phyloP scores from a whole-genome alignment of 257 asterid species.

The Anisodus acutangulus region DNA sequence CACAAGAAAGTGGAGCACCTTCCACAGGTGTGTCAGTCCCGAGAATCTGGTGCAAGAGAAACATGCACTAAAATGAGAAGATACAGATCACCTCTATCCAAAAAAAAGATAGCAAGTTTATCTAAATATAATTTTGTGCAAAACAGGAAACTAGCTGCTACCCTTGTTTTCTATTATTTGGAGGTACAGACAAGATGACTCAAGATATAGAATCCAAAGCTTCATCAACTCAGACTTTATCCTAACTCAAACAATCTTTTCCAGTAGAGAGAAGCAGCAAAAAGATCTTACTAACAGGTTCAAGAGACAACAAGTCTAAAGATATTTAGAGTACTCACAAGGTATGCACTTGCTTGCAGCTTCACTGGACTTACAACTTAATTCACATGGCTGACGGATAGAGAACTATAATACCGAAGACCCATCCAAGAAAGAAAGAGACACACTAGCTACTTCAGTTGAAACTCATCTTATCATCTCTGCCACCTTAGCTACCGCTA shows the following conservation, averaged over 20 bases:
- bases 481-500: background rate
- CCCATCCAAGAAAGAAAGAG: background rate
- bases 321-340: too few relatives aligned
- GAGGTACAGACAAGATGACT: background rate
- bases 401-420: background rate
- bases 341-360: background rate
- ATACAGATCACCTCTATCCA: background rate
- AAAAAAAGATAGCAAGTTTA: background rate
- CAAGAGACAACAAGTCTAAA: too few relatives aligned
- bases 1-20: conserved; percentile 44
- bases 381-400: background rate
- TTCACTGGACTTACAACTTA: background rate
- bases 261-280: background rate
- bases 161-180: background rate
- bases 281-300: background rate
- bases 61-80: background rate
- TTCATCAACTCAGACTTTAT: background rate
- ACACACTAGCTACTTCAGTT: background rate
- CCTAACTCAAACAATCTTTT: background rate
- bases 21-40: conserved; percentile 52
- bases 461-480: background rate
- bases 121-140: background rate
- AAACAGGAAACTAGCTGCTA: background rate
- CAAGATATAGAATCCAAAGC: background rate
- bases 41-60: conserved; percentile 59